phyloP scores from a whole-genome alignment of 495 filamentous ascomycete genomes.

The Cercophora samala region DNA sequence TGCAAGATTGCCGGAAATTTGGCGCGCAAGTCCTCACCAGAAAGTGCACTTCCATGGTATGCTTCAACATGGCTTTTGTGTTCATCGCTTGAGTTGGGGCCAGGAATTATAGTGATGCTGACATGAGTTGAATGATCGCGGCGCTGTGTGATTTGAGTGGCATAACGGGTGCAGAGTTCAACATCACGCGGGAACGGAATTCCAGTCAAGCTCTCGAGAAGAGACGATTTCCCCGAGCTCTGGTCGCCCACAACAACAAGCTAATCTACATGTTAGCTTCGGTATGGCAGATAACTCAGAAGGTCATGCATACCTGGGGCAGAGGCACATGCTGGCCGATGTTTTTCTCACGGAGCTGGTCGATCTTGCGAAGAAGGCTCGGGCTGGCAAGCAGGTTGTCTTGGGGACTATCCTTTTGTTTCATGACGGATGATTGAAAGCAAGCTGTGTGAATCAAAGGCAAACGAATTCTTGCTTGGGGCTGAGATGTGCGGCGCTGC shows the following conservation, averaged over 20 bases:
- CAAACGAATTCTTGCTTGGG: neutral
- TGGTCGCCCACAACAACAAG: conserved; percentile 48
- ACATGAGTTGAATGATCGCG: conserved; percentile 26
- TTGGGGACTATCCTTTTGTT: neutral
- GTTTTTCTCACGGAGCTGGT: conserved; percentile 40
- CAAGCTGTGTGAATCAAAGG: neutral
- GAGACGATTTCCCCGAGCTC: conserved; percentile 48
- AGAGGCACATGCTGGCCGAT: conserved; percentile 39
- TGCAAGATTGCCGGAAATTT: conserved; percentile 27
- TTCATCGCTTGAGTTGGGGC: conserved; percentile 26
- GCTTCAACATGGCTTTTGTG: conserved; percentile 20
- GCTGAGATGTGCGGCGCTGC: neutral
- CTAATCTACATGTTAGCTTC: conserved; percentile 21
- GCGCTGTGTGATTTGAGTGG: conserved; percentile 53
- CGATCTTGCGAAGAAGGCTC: conserved; percentile 33
- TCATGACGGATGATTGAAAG: conserved; percentile 1
- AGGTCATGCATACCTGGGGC: conserved; percentile 29
- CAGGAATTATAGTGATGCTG: conserved; percentile 45
- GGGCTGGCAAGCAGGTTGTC: conserved; percentile 20
- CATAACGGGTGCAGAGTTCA: conserved; percentile 52
- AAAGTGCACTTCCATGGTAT: conserved; percentile 16
- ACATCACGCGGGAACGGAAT: conserved; percentile 46
- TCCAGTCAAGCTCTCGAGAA: conserved; percentile 49
- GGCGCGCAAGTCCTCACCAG: conserved; percentile 16
- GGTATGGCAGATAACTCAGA: neutral